A percentile compares a stretch with the other conserved stretches of the same genome.
Conservation (phyloP, 2,329 filamentous ascomycete genomes). For the Phialophora tarda region DNA sequence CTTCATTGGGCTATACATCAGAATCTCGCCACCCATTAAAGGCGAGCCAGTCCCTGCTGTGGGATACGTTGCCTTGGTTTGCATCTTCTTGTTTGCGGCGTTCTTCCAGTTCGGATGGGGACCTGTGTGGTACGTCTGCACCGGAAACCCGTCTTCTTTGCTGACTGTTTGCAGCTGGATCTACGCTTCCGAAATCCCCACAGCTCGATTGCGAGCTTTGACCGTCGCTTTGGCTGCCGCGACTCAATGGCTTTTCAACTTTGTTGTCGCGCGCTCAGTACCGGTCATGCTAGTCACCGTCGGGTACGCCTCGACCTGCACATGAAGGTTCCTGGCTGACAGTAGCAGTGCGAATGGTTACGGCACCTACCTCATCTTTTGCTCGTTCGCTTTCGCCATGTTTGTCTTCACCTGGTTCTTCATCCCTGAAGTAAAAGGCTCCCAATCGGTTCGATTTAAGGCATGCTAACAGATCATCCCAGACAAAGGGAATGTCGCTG, state of each 20-base stretch:
- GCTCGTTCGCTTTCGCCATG: slow-evolving; percentile 69
- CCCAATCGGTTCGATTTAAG: too few relatives aligned
- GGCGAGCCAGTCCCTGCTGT: slow-evolving; percentile 64
- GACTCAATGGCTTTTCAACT: slow-evolving; percentile 76
- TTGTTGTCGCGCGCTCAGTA: slow-evolving; percentile 64
- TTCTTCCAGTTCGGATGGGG: slow-evolving; percentile 76
- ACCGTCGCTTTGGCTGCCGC: slow-evolving; percentile 72
- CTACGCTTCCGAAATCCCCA: slow-evolving; percentile 72
- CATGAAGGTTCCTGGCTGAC: slow-evolving; percentile 1
- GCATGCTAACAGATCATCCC: neutral
- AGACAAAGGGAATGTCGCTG: slow-evolving; percentile 18
- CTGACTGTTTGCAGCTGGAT: slow-evolving; percentile 61
- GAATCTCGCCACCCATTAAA: slow-evolving; percentile 60
- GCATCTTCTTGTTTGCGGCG: slow-evolving; percentile 74
- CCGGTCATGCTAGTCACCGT: slow-evolving; percentile 63
- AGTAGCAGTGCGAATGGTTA: slow-evolving; percentile 48
- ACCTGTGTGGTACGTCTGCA: slow-evolving; percentile 55
- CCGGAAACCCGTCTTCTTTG: neutral
- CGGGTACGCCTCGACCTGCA: slow-evolving; percentile 42
- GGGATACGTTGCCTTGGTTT: slow-evolving; percentile 72
- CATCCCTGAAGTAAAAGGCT: slow-evolving; percentile 73
- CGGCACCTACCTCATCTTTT: slow-evolving; percentile 71
- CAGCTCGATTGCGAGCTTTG: slow-evolving; percentile 67
- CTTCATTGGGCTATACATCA: slow-evolving; percentile 73
- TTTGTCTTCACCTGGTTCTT: slow-evolving; percentile 70